Conservation (phyloP, 768 basidiomycete genomes). For the Collybiopsis luxurians region DNA sequence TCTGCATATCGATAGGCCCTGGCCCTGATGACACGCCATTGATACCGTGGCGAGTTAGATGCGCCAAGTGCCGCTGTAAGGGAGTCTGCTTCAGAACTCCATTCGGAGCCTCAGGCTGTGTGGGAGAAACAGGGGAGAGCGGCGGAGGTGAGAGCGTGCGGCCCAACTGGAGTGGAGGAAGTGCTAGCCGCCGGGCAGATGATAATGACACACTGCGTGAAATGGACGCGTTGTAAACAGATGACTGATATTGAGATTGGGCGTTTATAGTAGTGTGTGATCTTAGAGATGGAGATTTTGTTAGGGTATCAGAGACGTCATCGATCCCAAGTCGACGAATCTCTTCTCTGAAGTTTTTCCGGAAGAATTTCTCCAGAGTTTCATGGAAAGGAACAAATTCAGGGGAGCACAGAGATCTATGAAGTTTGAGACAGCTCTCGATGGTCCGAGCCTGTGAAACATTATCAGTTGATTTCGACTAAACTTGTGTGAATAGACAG, state of each 20-base stretch:
- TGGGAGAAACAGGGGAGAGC: slow-evolving; percentile 36
- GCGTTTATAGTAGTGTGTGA: slow-evolving; percentile 27
- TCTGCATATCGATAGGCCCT: slow-evolving; percentile 41
- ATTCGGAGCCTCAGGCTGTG: slow-evolving; percentile 16
- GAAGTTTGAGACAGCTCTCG: slow-evolving; percentile 80
- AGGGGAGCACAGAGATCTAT: slow-evolving; percentile 75
- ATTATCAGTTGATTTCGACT: not conserved
- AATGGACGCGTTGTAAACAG: slow-evolving; percentile 48
- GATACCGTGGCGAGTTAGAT: slow-evolving; percentile 80
- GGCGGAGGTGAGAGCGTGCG: slow-evolving; percentile 43
- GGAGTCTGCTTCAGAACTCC: slow-evolving; percentile 59
- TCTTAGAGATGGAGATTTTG: slow-evolving; percentile 34
- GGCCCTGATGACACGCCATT: slow-evolving; percentile 79
- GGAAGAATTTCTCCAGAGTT: slow-evolving; percentile 83
- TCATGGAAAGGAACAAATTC: slow-evolving; percentile 94
- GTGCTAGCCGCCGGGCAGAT: slow-evolving; percentile 41
- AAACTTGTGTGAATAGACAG: not conserved
- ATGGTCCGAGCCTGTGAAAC: slow-evolving; percentile 65
- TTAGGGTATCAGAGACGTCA: slow-evolving; percentile 46
- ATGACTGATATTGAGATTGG: slow-evolving; percentile 43
- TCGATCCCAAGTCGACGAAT: slow-evolving; percentile 67
- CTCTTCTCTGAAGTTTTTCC: slow-evolving; percentile 81
- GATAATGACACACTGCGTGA: slow-evolving; percentile 45
- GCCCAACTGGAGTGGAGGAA: slow-evolving; percentile 54
- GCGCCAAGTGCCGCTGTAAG: slow-evolving; percentile 76